Evolutionary conservation across 2,329 filamentous ascomycete genomes (phyloP).

Genomic region (Fusarium sambucinum): DNA sequence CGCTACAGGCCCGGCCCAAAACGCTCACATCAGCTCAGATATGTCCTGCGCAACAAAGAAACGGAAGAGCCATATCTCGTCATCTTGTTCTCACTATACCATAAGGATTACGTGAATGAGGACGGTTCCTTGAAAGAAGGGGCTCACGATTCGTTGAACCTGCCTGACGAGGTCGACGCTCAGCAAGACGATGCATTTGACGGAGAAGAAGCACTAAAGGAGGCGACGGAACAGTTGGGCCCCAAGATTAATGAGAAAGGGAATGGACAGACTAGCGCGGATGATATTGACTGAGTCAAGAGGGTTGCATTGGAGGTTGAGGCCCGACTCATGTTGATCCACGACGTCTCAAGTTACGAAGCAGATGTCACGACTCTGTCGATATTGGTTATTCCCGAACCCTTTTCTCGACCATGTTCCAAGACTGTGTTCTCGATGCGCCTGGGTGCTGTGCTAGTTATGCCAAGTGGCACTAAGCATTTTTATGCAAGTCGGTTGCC

Average conservation of each 20-base stretch:
- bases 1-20: slow-evolving; percentile 54
- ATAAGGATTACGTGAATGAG: slow-evolving; percentile 73
- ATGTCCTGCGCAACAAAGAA: slow-evolving; percentile 85
- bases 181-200: slow-evolving; percentile 47
- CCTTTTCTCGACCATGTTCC: background rate
- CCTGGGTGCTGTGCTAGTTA: background rate
- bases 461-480: background rate
- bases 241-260: slow-evolving; percentile 42
- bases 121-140: slow-evolving; percentile 65
- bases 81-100: slow-evolving; percentile 81
- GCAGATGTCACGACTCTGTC: background rate
- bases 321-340: background rate
- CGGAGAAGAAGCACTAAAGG: slow-evolving; percentile 54
- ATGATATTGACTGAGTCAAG: slow-evolving; percentile 59
- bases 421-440: background rate
- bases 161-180: slow-evolving; percentile 5
- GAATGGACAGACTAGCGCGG: slow-evolving; percentile 49
- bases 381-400: background rate
- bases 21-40: slow-evolving; percentile 88
- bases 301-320: background rate
- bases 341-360: background rate
- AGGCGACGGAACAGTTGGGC: slow-evolving; percentile 55
- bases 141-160: slow-evolving; percentile 49
- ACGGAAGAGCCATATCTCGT: slow-evolving; percentile 84
- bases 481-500: background rate